These are phyloP conservation scores for Talaromyces rugulosus DNA, from an alignment of 2,329 filamentous ascomycete species.

Conservation along the genomic window DNA sequence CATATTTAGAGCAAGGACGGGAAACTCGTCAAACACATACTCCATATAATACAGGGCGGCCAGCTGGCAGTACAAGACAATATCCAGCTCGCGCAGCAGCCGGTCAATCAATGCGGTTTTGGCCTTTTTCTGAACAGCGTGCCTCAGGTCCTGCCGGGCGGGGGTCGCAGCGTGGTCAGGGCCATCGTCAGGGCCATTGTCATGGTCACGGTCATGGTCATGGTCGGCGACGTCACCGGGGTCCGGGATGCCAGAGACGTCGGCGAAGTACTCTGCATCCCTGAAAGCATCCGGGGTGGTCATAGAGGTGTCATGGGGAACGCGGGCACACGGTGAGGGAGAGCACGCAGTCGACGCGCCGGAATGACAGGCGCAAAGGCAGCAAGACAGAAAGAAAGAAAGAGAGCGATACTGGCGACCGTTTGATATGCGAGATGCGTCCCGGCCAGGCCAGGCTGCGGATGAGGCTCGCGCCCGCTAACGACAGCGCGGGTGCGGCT, in stretches of 20 bases:
- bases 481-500: slow-evolving; percentile 1
- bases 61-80: slow-evolving; percentile 58
- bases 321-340: not conserved
- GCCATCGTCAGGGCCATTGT: not conserved
- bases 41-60: slow-evolving; percentile 61
- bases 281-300: slow-evolving; percentile 42
- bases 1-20: not conserved
- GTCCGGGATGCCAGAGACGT: slow-evolving; percentile 39
- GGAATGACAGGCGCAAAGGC: not conserved
- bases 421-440: slow-evolving; percentile 1
- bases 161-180: not conserved
- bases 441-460: not conserved
- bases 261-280: slow-evolving; percentile 45
- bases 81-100: slow-evolving; percentile 54
- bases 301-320: slow-evolving; percentile 44
- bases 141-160: slow-evolving; percentile 23
- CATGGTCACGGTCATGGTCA: slow-evolving; percentile 7
- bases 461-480: slow-evolving; percentile 10
- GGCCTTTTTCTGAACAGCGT: slow-evolving; percentile 33
- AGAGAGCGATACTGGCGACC: not conserved
- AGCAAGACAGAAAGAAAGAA: not conserved
- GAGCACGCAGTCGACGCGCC: not conserved
- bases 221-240: slow-evolving; percentile 16
- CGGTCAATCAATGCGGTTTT: slow-evolving; percentile 51
- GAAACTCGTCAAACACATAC: slow-evolving; percentile 36